phyloP scores from a whole-genome alignment of 1,139 yeast species.

The Suhomyces wounanorum region DNA sequence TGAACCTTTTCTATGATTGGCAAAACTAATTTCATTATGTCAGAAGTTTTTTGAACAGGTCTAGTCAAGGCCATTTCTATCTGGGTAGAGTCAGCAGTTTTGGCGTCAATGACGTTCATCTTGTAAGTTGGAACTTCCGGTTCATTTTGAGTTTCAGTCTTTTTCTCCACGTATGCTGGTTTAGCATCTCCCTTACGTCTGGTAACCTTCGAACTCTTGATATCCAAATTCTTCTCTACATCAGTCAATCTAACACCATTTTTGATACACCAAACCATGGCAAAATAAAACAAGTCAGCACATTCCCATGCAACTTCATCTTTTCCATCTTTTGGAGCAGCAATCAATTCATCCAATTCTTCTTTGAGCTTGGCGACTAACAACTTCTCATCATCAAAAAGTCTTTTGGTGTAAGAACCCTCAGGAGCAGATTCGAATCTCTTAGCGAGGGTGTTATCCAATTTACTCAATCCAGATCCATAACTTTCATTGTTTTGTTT shows the following conservation, averaged over 20 bases:
- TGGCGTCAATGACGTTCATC: slow-evolving; percentile 61
- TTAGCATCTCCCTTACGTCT: slow-evolving; percentile 97
- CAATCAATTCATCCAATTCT: slow-evolving; percentile 94
- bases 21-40: slow-evolving; percentile 86
- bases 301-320: slow-evolving; percentile 93
- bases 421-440: slow-evolving; percentile 70
- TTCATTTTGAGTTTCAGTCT: slow-evolving; percentile 10
- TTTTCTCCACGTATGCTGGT: slow-evolving; percentile 55
- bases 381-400: slow-evolving; percentile 74
- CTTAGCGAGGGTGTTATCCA: slow-evolving; percentile 64
- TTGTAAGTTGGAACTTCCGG: slow-evolving; percentile 41
- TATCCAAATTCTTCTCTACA: slow-evolving; percentile 79
- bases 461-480: slow-evolving; percentile 59
- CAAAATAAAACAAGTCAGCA: slow-evolving; percentile 91
- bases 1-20: slow-evolving; percentile 86
- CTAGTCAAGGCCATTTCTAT: slow-evolving; percentile 68
- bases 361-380: slow-evolving; percentile 87
- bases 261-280: slow-evolving; percentile 81
- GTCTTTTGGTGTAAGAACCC: slow-evolving; percentile 89
- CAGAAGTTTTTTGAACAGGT: slow-evolving; percentile 89
- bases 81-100: slow-evolving; percentile 39
- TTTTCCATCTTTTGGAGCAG: slow-evolving; percentile 56
- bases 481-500: slow-evolving; percentile 41
- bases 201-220: slow-evolving; percentile 82
- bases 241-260: slow-evolving; percentile 78